Base-by-base conservation (phyloP, 2,329 filamentous ascomycete genomes). In the Sclerotinia glacialis region DNA sequence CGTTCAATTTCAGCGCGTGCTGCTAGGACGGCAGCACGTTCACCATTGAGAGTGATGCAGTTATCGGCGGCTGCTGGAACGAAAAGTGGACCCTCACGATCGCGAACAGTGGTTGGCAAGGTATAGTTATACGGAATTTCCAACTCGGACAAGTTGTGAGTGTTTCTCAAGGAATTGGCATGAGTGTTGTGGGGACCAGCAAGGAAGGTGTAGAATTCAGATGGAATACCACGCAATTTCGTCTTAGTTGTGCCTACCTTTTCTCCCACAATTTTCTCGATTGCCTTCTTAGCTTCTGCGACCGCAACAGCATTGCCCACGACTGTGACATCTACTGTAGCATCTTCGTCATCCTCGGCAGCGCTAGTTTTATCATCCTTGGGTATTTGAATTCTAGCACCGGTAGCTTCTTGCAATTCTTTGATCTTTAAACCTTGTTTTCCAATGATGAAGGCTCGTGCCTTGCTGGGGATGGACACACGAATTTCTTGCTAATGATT, bases 141-240 rank as follows among this genome's bases (percentile, higher is more conserved):
- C 70, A 99, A 84, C 76, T 91, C 89, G 46, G 97, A 83, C 69
- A 92, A 91, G 69, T 89, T 89, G n/a, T 65, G 63, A 69, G 85
- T 85, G 68, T 87, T 80, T 78, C 94, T 90, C 63, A 97, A 82
- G 47, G 85, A 84, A 70, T 86, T 83, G 65, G 92, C 80, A 61
- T 86, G 81, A 56, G 85, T 81, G 76, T 93, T 91, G 76, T 90
- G 85, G 12, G 89, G 86, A 59, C 93, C 93, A 31, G 92, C 89
- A 77, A 99, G 89, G 82, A 99, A 99, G 63, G 94, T 94, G 79
- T 95, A 99, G 78, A 95, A 96, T 77, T 97, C 93, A 34, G 92
- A 86, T 9, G 95, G 93, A 68, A 99, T 89, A 59, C 89, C 88
- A 78, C 89, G 92, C 71, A 99, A 79, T 73, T 91, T 92, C 67